Conservation (phyloP, 2,329 filamentous ascomycete species). For the Teratosphaeria epicoccoides region DNA sequence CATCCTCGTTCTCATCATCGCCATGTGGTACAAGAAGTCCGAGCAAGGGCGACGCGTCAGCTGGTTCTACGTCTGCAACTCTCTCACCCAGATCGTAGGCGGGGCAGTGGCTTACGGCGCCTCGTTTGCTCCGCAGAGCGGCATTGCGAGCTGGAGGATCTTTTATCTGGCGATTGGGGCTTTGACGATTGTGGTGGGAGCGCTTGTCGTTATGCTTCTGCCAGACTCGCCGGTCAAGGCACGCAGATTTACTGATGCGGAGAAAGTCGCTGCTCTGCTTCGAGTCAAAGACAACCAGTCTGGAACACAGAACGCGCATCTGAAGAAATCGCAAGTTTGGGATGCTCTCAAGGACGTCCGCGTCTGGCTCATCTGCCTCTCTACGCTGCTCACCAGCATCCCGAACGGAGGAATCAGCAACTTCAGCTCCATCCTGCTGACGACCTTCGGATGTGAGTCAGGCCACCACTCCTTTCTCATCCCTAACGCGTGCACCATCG, state of each 20-base stretch:
- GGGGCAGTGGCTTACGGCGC: conserved; percentile 1
- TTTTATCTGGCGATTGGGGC: conserved; percentile 35
- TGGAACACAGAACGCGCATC: conserved; percentile 32
- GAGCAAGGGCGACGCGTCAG: conserved; percentile 43
- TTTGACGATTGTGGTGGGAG: conserved; percentile 33
- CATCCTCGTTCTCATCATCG: conserved; percentile 54
- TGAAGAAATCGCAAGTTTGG: conserved; percentile 34
- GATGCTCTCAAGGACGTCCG: conserved; percentile 27
- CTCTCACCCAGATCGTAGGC: neutral
- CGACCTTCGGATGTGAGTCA: neutral
- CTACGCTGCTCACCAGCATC: conserved; percentile 2
- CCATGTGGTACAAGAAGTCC: conserved; percentile 51
- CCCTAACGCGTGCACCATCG: too few species aligned
- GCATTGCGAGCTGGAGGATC: conserved; percentile 15
- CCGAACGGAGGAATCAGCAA: conserved; percentile 3
- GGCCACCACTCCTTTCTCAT: too few species aligned
- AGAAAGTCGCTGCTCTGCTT: conserved; percentile 20
- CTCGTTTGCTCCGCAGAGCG: neutral
- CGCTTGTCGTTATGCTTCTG: conserved; percentile 30
- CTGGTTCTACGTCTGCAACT: conserved; percentile 40
- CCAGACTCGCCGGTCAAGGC: conserved; percentile 34
- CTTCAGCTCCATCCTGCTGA: conserved; percentile 3
- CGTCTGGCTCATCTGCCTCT: conserved; percentile 27
- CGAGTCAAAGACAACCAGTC: conserved; percentile 17
- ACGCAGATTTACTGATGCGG: conserved; percentile 30